A percentile compares a stretch with the other conserved stretches of the same genome.
Conservation (phyloP, 139 green algal genomes). For the Yamagishiella unicocca region DNA sequence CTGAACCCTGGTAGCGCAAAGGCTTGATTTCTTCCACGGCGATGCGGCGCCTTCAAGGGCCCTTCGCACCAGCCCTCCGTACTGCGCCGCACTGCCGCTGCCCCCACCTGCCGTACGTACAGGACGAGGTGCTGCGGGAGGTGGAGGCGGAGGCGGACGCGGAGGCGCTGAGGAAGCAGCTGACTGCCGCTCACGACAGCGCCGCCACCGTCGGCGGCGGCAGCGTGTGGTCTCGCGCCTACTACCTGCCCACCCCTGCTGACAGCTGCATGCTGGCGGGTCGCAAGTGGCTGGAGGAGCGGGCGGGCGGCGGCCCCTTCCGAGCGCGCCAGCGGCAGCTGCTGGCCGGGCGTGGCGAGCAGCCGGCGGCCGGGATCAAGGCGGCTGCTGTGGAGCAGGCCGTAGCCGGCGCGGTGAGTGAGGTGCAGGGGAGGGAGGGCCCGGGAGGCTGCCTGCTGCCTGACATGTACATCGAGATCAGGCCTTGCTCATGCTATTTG, state of each 20-base stretch:
- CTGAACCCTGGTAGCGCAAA: background rate
- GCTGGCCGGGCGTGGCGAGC: background rate
- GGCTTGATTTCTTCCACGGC: background rate
- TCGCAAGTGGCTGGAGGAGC: slow-evolving; percentile 13
- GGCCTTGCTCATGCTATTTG: background rate
- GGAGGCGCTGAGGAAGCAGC: background rate
- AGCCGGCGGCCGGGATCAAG: background rate
- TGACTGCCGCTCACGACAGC: background rate
- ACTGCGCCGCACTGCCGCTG: background rate
- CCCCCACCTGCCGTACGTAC: background rate
- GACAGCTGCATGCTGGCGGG: background rate
- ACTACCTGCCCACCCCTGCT: slow-evolving; percentile 24
- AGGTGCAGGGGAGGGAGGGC: no score
- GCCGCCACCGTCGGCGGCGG: background rate
- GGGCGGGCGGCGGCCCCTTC: slow-evolving; percentile 27
- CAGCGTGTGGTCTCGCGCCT: background rate
- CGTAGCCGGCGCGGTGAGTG: background rate
- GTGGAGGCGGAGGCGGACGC: slow-evolving; percentile 7
- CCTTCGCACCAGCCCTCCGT: background rate
- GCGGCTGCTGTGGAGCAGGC: background rate
- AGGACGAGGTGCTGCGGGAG: slow-evolving; percentile 10
- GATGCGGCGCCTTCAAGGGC: background rate
- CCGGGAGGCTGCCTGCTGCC: background rate
- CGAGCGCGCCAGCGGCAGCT: background rate
- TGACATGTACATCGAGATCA: background rate